Base-by-base conservation (phyloP, 2,329 filamentous ascomycete species). In the Didymella glomerata region DNA sequence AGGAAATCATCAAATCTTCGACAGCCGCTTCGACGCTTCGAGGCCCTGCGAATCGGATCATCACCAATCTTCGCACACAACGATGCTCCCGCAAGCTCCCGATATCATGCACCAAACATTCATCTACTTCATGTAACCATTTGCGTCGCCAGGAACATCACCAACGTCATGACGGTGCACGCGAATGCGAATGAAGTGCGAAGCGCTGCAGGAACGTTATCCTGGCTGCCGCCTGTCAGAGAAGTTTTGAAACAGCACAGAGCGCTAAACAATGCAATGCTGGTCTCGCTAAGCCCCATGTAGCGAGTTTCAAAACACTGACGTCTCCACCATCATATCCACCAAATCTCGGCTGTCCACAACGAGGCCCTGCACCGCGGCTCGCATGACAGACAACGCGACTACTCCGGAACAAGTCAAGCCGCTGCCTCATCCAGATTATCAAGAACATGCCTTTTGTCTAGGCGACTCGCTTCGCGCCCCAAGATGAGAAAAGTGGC, bases 161-260 rank as follows among this genome's bases (percentile, higher is more conserved):
- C 18, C 22, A 48, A 52, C 47, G 48, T 55, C 52, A 60, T 32
- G 10, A 48, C 24, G 18, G n/a, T 7, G 9, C 34, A 40, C 28
- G 28, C 25, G 48, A 27, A 40, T 36, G 13, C 28, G 48, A 42
- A 38, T 20, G 14, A 24, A 32, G 4, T 42, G 41, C 42, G 45
- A 49, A 51, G 49, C 42, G 46, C 64, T 50, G 48, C 60, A 63
- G 57, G 54, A 58, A 54, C 36, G 18, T 16, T 28, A 56, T 58
- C 60, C 57, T 52, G 57, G 60, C 48, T 57, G 67, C 50, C 61
- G 63, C 66, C 40, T 57, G 61, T 62, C 22, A 55, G 32, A 54
- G 52, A 44, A 52, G 57, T 65, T 68, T 68, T 70, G 68, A 70
- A 69, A 70, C 67, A 63, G 18, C 41, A 57, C 25, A 38, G 42